These are phyloP conservation scores for Tolypocladium album DNA, from an alignment of 2,329 filamentous ascomycete species.

Conservation along the genomic window DNA sequence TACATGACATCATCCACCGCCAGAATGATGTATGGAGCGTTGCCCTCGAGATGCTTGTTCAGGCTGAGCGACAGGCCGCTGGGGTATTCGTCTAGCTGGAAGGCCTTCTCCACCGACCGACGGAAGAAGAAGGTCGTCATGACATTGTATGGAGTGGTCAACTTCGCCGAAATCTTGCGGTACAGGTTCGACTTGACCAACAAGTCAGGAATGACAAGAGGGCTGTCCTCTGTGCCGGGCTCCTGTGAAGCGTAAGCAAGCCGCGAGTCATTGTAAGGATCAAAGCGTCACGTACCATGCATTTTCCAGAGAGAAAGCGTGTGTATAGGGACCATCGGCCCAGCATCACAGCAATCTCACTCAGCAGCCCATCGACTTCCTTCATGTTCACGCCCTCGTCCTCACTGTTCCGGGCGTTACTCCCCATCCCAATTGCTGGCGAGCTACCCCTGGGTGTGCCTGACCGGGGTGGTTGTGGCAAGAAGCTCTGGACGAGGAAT, in stretches of 20 bases:
- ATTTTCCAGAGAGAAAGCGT: slow-evolving; percentile 80
- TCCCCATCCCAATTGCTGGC: slow-evolving; percentile 52
- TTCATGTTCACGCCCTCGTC: slow-evolving; percentile 96
- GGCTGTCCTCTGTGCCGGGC: slow-evolving; percentile 39
- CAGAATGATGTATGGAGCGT: slow-evolving; percentile 84
- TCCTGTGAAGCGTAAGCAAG: slow-evolving; percentile 28
- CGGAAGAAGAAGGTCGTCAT: slow-evolving; percentile 98
- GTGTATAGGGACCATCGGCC: slow-evolving; percentile 88
- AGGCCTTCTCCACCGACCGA: slow-evolving; percentile 91
- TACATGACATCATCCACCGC: slow-evolving; percentile 99
- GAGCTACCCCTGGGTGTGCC: slow-evolving; percentile 64
- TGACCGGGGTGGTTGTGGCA: slow-evolving; percentile 56
- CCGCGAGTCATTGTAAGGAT: background rate
- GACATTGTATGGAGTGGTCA: slow-evolving; percentile 73
- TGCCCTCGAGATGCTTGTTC: slow-evolving; percentile 59
- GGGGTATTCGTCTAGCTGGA: slow-evolving; percentile 88
- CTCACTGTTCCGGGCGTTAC: slow-evolving; percentile 54
- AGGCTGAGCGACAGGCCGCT: slow-evolving; percentile 67
- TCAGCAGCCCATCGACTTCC: slow-evolving; percentile 79
- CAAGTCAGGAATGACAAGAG: slow-evolving; percentile 60
- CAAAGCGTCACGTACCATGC: slow-evolving; percentile 46
- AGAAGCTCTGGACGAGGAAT: slow-evolving; percentile 89
- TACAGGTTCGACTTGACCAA: slow-evolving; percentile 69
- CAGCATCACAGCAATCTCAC: slow-evolving; percentile 85
- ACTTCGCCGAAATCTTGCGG: slow-evolving; percentile 64